phyloP scores from a whole-genome alignment of 345 rosid species.

The Ailanthus altissimus region DNA sequence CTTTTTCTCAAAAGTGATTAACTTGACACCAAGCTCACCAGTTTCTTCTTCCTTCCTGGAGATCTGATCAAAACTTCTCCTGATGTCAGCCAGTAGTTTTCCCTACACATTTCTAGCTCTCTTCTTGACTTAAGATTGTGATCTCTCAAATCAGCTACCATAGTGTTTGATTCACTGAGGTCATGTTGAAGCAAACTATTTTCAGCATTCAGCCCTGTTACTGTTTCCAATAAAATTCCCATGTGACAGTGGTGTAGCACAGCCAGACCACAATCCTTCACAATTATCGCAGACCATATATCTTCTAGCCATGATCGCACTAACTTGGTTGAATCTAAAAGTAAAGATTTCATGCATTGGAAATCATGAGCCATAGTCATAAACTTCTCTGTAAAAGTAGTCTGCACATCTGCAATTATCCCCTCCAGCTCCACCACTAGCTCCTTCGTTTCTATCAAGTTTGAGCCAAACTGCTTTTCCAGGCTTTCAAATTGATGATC shows the following conservation, averaged over 20 bases:
- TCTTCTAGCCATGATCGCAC: slow-evolving; percentile 78
- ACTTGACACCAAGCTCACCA: slow-evolving; percentile 52
- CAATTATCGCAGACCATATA: slow-evolving; percentile 87
- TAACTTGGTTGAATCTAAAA: slow-evolving; percentile 55
- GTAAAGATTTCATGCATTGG: slow-evolving; percentile 45
- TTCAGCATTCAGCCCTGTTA: slow-evolving; percentile 79
- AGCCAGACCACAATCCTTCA: slow-evolving; percentile 87
- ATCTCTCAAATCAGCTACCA: slow-evolving; percentile 70
- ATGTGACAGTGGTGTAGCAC: slow-evolving; percentile 88
- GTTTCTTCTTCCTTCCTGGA: slow-evolving; percentile 82
- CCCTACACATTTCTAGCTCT: slow-evolving; percentile 87
- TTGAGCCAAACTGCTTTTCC: slow-evolving; percentile 56
- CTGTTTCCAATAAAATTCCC: slow-evolving; percentile 83
- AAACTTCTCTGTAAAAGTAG: slow-evolving; percentile 46
- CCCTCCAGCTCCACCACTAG: slow-evolving; percentile 62
- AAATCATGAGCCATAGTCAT: slow-evolving; percentile 46
- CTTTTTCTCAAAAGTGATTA: slow-evolving; percentile 68
- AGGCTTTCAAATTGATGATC: slow-evolving; percentile 55
- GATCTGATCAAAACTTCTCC: slow-evolving; percentile 72
- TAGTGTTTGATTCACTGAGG: slow-evolving; percentile 63
- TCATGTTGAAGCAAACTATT: slow-evolving; percentile 86
- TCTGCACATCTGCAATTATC: slow-evolving; percentile 46
- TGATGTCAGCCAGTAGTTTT: slow-evolving; percentile 79
- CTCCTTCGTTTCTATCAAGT: slow-evolving; percentile 55
- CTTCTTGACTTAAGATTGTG: slow-evolving; percentile 64